These are phyloP conservation scores for Penicillium psychrofluorescens DNA, from an alignment of 495 filamentous ascomycete species.

Conservation along the genomic window DNA sequence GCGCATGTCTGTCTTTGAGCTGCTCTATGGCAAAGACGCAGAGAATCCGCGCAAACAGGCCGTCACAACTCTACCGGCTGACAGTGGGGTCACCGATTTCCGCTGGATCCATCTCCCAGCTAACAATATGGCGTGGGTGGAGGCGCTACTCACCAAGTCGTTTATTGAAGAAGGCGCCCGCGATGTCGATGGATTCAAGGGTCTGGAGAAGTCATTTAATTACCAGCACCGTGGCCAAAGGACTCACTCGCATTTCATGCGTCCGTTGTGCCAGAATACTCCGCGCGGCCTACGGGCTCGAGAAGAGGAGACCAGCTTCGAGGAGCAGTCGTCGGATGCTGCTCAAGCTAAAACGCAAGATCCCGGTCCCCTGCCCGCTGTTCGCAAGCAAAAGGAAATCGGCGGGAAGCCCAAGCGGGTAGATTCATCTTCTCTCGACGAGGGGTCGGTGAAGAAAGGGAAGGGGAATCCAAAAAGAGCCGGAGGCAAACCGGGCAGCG, in stretches of 20 bases:
- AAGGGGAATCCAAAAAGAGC: constrained; percentile 25
- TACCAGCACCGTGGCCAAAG: constrained; percentile 57
- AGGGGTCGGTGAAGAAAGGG: constrained; percentile 26
- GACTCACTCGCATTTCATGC: constrained; percentile 61
- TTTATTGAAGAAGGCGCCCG: constrained; percentile 61
- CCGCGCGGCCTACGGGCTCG: constrained; percentile 32
- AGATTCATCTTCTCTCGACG: constrained; percentile 30
- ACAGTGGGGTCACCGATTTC: constrained; percentile 50
- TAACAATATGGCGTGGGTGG: constrained; percentile 53
- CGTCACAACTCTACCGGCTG: constrained; percentile 45
- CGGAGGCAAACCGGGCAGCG: constrained; percentile 27
- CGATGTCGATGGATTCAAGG: constrained; percentile 63
- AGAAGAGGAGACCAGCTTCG: constrained; percentile 27
- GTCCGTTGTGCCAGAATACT: constrained; percentile 54
- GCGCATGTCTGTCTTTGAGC: constrained; percentile 48
- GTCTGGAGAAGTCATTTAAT: constrained; percentile 55
- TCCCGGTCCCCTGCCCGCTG: neutral
- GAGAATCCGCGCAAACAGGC: constrained; percentile 44
- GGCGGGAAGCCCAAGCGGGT: constrained; percentile 20
- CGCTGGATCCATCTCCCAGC: constrained; percentile 67
- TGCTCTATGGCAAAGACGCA: constrained; percentile 54
- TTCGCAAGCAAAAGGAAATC: constrained; percentile 22
- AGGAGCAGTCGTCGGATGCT: constrained; percentile 19
- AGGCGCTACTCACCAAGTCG: constrained; percentile 56
- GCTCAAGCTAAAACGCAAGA: constrained; percentile 1